These are phyloP conservation scores for Penicillium sp. DNA, from an alignment of 2,329 filamentous ascomycete species.

Conservation along the genomic window DNA sequence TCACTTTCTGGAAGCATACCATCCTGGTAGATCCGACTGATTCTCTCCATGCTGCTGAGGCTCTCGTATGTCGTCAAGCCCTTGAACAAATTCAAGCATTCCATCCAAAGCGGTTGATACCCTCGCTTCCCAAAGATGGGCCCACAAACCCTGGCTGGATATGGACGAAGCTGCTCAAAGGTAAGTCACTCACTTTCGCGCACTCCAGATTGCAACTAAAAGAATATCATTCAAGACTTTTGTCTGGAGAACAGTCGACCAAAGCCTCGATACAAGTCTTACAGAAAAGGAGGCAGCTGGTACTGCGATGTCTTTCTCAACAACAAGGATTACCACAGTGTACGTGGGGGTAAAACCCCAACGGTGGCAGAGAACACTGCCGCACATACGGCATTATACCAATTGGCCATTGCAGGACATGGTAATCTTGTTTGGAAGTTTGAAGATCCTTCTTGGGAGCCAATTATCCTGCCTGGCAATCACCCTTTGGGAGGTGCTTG, in stretches of 20 bases:
- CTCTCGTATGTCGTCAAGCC: conserved; percentile 29
- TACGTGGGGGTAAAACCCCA: conserved; percentile 17
- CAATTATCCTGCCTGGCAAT: not conserved
- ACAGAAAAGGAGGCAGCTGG: conserved; percentile 6
- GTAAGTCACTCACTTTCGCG: conserved; percentile 19
- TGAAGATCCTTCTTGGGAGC: not conserved
- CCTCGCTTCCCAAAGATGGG: conserved; percentile 25
- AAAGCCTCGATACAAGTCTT: not conserved
- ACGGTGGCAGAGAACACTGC: conserved; percentile 29
- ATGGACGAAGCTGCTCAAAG: conserved; percentile 32
- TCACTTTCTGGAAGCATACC: conserved; percentile 33
- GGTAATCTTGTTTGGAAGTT: not conserved
- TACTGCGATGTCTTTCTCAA: conserved; percentile 30
- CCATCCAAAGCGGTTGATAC: conserved; percentile 29
- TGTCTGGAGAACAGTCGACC: conserved; percentile 11
- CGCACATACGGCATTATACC: conserved; percentile 31
- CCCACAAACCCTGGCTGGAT: conserved; percentile 21
- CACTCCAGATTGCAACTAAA: conserved; percentile 1
- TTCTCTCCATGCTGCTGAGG: conserved; percentile 22
- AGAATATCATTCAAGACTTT: conserved; percentile 18
- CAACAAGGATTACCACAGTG: conserved; percentile 18
- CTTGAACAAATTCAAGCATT: conserved; percentile 25
- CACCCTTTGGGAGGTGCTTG: not conserved
- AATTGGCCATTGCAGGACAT: conserved; percentile 17
- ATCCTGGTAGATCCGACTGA: conserved; percentile 13